A percentile compares a stretch with the other conserved stretches of the same genome.
phyloP scores from a whole-genome alignment of 805 yeast species.

The Candida lessepsii region DNA sequence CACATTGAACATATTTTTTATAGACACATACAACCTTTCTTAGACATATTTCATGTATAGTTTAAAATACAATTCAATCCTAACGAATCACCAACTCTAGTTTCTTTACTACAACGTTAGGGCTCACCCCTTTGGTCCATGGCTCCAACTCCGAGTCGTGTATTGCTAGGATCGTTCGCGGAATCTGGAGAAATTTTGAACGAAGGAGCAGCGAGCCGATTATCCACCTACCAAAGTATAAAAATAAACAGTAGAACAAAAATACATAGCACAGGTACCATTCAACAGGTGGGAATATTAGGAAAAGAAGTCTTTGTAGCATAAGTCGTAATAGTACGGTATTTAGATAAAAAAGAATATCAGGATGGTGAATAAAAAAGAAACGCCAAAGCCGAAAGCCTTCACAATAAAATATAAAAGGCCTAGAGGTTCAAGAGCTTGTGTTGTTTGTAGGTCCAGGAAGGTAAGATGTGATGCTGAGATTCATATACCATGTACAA shows the following conservation, averaged over 20 bases:
- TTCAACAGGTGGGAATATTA: no score
- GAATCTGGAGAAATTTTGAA: constrained; percentile 8
- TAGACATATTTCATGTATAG: no score
- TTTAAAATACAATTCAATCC: no score
- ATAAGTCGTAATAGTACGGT: no score
- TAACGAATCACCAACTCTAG: no score
- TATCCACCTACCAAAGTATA: constrained; percentile 1
- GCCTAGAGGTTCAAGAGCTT: constrained; percentile 69
- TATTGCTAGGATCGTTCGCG: constrained; percentile 1
- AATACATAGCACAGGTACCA: no score
- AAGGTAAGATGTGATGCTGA: constrained; percentile 81
- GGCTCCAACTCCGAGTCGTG: constrained; percentile 7
- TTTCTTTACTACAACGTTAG: no score
- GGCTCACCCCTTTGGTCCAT: not conserved
- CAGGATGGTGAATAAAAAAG: constrained; percentile 18
- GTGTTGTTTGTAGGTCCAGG: constrained; percentile 73
- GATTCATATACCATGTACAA: constrained; percentile 47
- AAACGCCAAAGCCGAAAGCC: constrained; percentile 37
- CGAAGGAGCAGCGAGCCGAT: constrained; percentile 1
- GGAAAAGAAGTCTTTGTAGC: no score
- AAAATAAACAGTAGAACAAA: not conserved
- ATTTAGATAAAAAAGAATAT: no score
- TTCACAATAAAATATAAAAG: constrained; percentile 48
- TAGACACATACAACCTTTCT: no score
- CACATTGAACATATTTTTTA: no score